A percentile compares a stretch with the other conserved stretches of the same genome.
phyloP scores from a whole-genome alignment of 345 rosid genomes.

The Boechera stricta region DNA sequence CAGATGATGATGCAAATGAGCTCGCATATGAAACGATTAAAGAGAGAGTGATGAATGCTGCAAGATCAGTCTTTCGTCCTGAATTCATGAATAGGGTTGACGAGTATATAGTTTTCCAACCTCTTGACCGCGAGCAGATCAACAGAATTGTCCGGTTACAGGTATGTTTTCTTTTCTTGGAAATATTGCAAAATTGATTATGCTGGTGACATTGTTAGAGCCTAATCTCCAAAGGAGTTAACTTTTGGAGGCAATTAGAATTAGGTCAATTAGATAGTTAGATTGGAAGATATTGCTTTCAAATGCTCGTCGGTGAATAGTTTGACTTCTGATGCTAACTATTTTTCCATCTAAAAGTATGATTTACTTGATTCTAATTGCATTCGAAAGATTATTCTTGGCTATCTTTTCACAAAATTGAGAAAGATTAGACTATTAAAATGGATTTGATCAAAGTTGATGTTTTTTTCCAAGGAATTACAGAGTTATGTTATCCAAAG shows the following conservation, averaged over 20 bases:
- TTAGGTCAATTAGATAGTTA: not conserved
- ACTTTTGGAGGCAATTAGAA: not conserved
- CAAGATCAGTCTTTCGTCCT: conserved; percentile 94
- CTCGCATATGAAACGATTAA: conserved; percentile 77
- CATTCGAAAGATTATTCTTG: not conserved
- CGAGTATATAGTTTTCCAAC: conserved; percentile 99
- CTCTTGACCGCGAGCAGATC: conserved; percentile 83
- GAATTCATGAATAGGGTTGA: conserved; percentile 99
- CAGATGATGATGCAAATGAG: conserved; percentile 75
- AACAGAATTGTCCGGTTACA: conserved; percentile 83
- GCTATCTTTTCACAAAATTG: not conserved
- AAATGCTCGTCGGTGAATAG: not conserved
- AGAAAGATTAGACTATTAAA: not conserved
- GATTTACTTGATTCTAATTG: not conserved
- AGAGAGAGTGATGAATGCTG: conserved; percentile 90
- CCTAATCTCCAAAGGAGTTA: not conserved
- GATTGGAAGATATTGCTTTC: not conserved
- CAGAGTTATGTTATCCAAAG: not conserved
- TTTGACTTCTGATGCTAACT: not conserved
- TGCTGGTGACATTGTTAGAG: not conserved
- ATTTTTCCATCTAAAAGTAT: not conserved
- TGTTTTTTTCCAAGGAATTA: not conserved
- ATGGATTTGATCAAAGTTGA: conserved; percentile 14
- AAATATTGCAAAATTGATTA: not conserved
- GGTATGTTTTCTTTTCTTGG: conserved; percentile 51